Evolutionary conservation across 208 protist genomes (phyloP).

Genomic region (Wallacemonas sp.): DNA sequence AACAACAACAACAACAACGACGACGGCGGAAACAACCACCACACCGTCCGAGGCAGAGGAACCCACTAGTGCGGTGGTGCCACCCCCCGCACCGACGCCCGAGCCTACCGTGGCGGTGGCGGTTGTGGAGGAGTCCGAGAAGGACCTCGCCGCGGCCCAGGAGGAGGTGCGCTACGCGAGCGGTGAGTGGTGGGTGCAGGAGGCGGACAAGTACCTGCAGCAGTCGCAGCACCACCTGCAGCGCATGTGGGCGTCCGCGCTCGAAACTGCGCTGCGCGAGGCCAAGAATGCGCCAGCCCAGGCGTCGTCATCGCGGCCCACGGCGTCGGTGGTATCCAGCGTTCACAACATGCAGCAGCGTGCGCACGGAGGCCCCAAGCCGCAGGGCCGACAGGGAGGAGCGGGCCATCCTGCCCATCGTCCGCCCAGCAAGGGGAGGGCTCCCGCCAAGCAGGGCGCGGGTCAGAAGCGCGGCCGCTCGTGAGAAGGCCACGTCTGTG

Average conservation of each 20-base stretch:
- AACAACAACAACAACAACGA: too few relatives aligned
- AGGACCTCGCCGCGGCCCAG: conserved; percentile 8
- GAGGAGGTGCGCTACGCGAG: conserved; percentile 1
- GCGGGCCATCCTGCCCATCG: neutral
- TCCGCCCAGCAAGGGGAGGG: neutral
- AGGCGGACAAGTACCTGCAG: conserved; percentile 41
- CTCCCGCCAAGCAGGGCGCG: neutral
- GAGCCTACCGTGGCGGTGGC: neutral
- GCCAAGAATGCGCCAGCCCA: conserved; percentile 10
- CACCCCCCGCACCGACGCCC: neutral
- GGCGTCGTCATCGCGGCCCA: too few relatives aligned
- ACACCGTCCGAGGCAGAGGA: neutral
- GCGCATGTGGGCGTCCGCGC: conserved; percentile 53
- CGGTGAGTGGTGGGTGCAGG: conserved; percentile 59
- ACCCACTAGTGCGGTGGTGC: neutral
- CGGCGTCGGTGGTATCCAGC: too few relatives aligned
- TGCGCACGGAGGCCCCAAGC: too few relatives aligned
- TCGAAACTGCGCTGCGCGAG: conserved; percentile 29
- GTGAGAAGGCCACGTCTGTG: neutral
- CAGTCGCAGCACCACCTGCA: conserved; percentile 54
- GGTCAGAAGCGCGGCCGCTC: neutral
- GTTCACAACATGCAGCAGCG: too few relatives aligned
- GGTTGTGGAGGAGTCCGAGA: neutral
- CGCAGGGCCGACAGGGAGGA: neutral
- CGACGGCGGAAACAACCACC: conserved; percentile 3